Evolutionary conservation across 2,329 filamentous ascomycete genomes (phyloP).

Genomic region (Bipolaris gigantea): DNA sequence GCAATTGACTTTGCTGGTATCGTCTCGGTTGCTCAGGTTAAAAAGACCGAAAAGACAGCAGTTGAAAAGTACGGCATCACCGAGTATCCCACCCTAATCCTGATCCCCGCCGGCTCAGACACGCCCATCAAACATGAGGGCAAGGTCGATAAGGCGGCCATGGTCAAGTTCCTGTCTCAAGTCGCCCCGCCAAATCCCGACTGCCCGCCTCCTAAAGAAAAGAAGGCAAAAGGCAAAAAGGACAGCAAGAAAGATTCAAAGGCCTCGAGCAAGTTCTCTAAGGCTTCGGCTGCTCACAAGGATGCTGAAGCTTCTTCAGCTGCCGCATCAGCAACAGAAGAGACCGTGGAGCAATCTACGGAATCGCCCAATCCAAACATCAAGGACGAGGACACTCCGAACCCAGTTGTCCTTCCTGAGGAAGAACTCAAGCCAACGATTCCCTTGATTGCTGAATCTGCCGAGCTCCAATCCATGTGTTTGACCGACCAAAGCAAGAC

Average conservation of each 20-base stretch:
- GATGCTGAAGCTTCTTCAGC: slow-evolving; percentile 53
- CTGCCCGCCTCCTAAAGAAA: slow-evolving; percentile 58
- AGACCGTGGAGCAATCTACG: slow-evolving; percentile 56
- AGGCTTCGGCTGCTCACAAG: slow-evolving; percentile 56
- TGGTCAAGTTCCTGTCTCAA: slow-evolving; percentile 82
- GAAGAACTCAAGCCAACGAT: slow-evolving; percentile 62
- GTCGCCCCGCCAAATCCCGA: slow-evolving; percentile 78
- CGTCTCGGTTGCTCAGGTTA: slow-evolving; percentile 78
- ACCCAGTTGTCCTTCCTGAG: slow-evolving; percentile 57
- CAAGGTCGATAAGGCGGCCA: slow-evolving; percentile 79
- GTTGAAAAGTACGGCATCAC: slow-evolving; percentile 74
- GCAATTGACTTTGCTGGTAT: slow-evolving; percentile 88
- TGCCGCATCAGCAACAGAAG: slow-evolving; percentile 53
- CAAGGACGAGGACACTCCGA: slow-evolving; percentile 48
- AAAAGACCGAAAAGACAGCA: slow-evolving; percentile 74
- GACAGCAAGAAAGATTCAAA: slow-evolving; percentile 52
- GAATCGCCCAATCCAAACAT: slow-evolving; percentile 58
- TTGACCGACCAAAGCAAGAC: slow-evolving; percentile 75
- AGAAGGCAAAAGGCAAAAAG: slow-evolving; percentile 48
- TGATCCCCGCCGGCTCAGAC: slow-evolving; percentile 71
- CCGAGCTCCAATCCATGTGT: slow-evolving; percentile 70
- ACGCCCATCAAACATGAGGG: slow-evolving; percentile 76
- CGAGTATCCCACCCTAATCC: slow-evolving; percentile 77
- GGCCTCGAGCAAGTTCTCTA: slow-evolving; percentile 53
- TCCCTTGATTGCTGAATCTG: slow-evolving; percentile 63